Evolutionary conservation across 257 asterid genomes (phyloP).

Genomic region (Linderniella brevidens): DNA sequence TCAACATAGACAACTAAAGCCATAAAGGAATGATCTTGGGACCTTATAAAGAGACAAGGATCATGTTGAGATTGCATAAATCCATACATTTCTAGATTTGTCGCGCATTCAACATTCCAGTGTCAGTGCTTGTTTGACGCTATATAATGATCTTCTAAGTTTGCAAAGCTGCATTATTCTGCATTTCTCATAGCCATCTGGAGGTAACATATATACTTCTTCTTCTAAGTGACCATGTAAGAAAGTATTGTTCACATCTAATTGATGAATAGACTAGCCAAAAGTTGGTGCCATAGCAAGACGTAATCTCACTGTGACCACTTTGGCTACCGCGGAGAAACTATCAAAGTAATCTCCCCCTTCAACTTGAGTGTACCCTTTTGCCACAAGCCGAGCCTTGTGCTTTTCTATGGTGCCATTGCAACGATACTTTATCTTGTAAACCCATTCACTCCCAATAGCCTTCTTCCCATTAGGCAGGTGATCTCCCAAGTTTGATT

Average conservation of each 20-base stretch:
- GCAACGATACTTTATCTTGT: neutral
- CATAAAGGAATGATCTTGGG: neutral
- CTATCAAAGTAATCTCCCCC: neutral
- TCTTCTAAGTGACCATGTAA: neutral
- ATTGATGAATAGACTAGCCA: neutral
- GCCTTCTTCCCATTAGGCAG: neutral
- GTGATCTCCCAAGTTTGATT: neutral
- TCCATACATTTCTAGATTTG: neutral
- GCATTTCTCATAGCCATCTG: no score
- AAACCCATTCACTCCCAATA: neutral
- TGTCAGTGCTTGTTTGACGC: neutral
- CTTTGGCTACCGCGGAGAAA: neutral
- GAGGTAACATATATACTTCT: no score
- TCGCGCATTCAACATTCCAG: no score
- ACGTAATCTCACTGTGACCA: neutral
- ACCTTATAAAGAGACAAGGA: neutral
- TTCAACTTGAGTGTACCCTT: neutral
- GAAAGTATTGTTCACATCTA: neutral
- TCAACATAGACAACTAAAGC: neutral
- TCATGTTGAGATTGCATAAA: neutral
- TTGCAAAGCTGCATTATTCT: no score
- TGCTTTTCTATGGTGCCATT: neutral
- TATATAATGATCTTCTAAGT: neutral
- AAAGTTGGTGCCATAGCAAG: neutral
- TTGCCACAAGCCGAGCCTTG: constrained; percentile 1